Evolutionary conservation across 176 grass and related monocot genomes (phyloP).

Genomic region (Juncus effusus): DNA sequence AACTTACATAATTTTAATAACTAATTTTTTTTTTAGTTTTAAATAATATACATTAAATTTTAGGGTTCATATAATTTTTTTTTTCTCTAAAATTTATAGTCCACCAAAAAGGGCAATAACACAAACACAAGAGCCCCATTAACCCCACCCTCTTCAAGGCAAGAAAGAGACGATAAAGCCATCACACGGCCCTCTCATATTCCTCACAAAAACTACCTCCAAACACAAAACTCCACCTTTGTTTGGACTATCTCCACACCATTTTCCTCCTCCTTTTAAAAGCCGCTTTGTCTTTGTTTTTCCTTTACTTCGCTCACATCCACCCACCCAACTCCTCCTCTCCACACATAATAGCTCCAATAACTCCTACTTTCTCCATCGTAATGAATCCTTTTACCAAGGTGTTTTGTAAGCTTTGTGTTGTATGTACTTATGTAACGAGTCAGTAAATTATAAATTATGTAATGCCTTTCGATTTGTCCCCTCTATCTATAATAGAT

Average conservation of each 20-base stretch:
- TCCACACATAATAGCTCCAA: conserved; percentile 19
- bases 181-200: conserved; percentile 75
- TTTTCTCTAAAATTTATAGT: no score
- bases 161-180: conserved; percentile 57
- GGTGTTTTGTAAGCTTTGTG: no score
- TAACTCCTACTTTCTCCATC: conserved; percentile 47
- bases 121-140: conserved; percentile 8
- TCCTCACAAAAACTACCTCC: conserved; percentile 51
- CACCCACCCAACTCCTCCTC: conserved; percentile 42
- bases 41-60: no score
- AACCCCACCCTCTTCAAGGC: conserved; percentile 26
- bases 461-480: no score
- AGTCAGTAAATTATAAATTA: no score
- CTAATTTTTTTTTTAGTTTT: no score
- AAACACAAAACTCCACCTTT: conserved; percentile 54
- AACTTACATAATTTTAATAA: no score
- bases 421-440: no score
- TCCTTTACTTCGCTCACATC: conserved; percentile 34
- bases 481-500: no score
- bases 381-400: no score
- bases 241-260: conserved; percentile 66
- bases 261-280: conserved; percentile 56
- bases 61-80: no score
- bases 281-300: conserved; percentile 35
- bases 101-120: conserved; percentile 21